Percentiles rank a stretch among this genome's conserved stretches.
Conservation (phyloP, 306 rosid species). For the Acmispon strigosus region DNA sequence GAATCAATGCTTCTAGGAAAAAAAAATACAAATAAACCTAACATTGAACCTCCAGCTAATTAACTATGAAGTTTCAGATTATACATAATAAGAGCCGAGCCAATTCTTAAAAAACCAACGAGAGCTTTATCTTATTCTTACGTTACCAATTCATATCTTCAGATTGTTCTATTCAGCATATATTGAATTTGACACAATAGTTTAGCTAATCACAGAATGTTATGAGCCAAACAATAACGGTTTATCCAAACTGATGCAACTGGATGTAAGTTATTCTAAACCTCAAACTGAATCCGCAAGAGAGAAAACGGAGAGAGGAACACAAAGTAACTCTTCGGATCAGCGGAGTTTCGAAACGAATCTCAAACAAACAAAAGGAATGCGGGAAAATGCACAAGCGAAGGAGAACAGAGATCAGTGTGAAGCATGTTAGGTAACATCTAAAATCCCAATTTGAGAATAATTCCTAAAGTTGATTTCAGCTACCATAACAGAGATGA, state of each 20-base stretch:
- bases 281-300: neutral
- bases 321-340: neutral
- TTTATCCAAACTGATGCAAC: conserved; percentile 3
- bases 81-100: neutral
- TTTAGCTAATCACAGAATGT: neutral
- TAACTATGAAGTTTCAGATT: neutral
- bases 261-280: neutral
- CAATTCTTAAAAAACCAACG: neutral
- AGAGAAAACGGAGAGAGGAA: neutral
- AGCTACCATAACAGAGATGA: no score
- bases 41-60: neutral
- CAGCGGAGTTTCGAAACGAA: neutral
- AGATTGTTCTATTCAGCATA: neutral
- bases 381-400: neutral
- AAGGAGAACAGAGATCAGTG: neutral
- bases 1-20: neutral
- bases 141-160: neutral
- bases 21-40: neutral
- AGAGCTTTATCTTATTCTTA: neutral
- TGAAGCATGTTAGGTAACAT: conserved; percentile 25
- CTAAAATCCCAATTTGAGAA: no score
- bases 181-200: neutral
- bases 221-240: neutral
- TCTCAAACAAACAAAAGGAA: neutral
- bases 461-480: no score